phyloP scores from a whole-genome alignment of 208 protist species.

The Acanthamoeba triangularis region DNA sequence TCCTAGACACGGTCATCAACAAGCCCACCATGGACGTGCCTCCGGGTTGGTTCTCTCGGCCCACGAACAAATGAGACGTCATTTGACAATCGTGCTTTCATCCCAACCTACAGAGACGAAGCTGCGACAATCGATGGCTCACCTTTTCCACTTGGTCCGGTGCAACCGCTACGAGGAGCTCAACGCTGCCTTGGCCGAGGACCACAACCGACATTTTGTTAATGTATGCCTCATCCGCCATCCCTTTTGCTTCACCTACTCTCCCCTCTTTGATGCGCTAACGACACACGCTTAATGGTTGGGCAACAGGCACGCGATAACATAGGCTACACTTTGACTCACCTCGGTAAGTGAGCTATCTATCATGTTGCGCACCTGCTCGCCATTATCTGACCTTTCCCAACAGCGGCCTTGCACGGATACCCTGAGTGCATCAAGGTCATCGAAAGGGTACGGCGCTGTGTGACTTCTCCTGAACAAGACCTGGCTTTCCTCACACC shows the following conservation, averaged over 20 bases:
- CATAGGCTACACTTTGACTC: slow-evolving; percentile 1
- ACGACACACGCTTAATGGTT: not conserved
- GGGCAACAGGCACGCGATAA: not conserved
- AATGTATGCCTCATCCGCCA: not conserved
- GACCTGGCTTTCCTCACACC: no score
- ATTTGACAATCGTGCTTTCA: no score
- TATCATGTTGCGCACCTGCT: not conserved
- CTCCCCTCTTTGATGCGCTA: not conserved
- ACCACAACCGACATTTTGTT: not conserved
- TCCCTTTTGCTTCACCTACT: no score
- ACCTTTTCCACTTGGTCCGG: slow-evolving; percentile 13
- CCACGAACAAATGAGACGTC: no score
- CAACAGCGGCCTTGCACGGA: slow-evolving; percentile 17
- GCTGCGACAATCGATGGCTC: not conserved
- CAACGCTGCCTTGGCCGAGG: not conserved
- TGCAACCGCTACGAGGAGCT: slow-evolving; percentile 13
- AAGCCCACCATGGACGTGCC: not conserved
- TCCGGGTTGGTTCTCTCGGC: not conserved
- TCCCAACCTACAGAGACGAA: not conserved
- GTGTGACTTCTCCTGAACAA: no score
- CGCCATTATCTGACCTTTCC: not conserved
- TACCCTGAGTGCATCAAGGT: slow-evolving; percentile 57
- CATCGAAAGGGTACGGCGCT: not conserved
- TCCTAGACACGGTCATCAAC: not conserved
- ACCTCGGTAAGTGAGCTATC: not conserved